These are phyloP conservation scores for Corylus avellana DNA, from an alignment of 306 rosid genomes.

Conservation along the genomic window DNA sequence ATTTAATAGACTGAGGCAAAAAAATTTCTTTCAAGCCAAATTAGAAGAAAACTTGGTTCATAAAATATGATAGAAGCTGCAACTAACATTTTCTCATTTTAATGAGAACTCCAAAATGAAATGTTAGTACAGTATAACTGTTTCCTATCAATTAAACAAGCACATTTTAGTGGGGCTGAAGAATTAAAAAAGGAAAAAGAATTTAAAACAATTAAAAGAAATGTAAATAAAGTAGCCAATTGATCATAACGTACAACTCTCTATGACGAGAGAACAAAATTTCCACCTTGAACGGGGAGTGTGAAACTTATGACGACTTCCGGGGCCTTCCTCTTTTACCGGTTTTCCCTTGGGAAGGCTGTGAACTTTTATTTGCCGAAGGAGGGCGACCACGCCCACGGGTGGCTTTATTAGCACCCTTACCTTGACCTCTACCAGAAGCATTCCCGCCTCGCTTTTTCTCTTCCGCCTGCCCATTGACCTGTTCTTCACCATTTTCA, in stretches of 20 bases:
- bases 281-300: constrained; percentile 30
- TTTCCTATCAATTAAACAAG: constrained; percentile 6
- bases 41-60: too few relatives aligned
- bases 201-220: not conserved
- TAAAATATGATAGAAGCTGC: not conserved
- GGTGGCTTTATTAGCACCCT: constrained; percentile 48
- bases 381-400: constrained; percentile 66
- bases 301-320: constrained; percentile 41
- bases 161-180: not conserved
- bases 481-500: constrained; percentile 55
- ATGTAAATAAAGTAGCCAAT: constrained; percentile 39
- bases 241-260: constrained; percentile 39
- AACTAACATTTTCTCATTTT: constrained; percentile 4
- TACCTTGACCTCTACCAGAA: constrained; percentile 57
- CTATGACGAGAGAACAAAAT: constrained; percentile 58
- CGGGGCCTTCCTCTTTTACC: constrained; percentile 92
- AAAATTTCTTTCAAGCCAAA: too few relatives aligned
- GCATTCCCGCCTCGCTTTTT: constrained; percentile 50
- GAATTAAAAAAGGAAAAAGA: not conserved
- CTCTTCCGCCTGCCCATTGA: constrained; percentile 49
- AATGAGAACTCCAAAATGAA: not conserved
- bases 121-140: constrained; percentile 1
- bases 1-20: too few relatives aligned
- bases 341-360: constrained; percentile 49
- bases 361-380: constrained; percentile 45